A percentile compares a stretch with the other conserved stretches of the same genome.
Conservation (phyloP, 306 rosid species). For the Malus sieversii region DNA sequence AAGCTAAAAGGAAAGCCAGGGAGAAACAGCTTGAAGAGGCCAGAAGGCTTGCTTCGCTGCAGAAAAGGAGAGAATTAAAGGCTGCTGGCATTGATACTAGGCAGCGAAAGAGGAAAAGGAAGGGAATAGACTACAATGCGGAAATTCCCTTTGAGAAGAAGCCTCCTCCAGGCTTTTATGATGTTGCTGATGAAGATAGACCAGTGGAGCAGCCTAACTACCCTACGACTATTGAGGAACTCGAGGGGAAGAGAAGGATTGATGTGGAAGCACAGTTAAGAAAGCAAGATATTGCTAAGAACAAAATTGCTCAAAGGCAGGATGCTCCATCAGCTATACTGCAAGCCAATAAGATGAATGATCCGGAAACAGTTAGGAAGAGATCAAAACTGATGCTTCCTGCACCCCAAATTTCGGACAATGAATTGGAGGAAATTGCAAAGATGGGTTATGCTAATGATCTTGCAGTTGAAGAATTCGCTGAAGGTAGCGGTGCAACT, state of each 20-base stretch:
- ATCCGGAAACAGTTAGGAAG: constrained; percentile 87
- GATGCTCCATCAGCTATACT: constrained; percentile 86
- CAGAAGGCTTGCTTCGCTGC: constrained; percentile 96
- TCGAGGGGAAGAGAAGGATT: constrained; percentile 82
- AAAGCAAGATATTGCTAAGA: constrained; percentile 80
- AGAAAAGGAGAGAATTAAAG: constrained; percentile 85
- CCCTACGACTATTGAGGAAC: constrained; percentile 91
- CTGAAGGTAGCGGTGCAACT: constrained; percentile 79
- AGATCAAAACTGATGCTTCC: constrained; percentile 94
- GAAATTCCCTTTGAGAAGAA: constrained; percentile 93
- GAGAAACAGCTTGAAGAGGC: constrained; percentile 98
- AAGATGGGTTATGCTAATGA: constrained; percentile 94
- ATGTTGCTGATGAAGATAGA: constrained; percentile 69
- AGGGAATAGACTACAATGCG: constrained; percentile 85
- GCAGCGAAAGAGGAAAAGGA: constrained; percentile 84
- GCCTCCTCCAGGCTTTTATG: constrained; percentile 91
- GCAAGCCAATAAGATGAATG: constrained; percentile 88
- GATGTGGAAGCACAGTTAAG: constrained; percentile 75
- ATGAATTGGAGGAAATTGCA: constrained; percentile 90
- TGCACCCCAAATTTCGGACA: constrained; percentile 88
- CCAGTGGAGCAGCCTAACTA: constrained; percentile 64
- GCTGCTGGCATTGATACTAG: constrained; percentile 91
- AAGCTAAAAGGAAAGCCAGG: constrained; percentile 91
- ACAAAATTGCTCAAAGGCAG: constrained; percentile 81
- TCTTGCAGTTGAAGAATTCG: constrained; percentile 62